Evolutionary conservation across 164 flowering plant genomes (phyloP), one percentile per base, ranked within the genome.

Genomic region (Vitis vinifera): DNA sequence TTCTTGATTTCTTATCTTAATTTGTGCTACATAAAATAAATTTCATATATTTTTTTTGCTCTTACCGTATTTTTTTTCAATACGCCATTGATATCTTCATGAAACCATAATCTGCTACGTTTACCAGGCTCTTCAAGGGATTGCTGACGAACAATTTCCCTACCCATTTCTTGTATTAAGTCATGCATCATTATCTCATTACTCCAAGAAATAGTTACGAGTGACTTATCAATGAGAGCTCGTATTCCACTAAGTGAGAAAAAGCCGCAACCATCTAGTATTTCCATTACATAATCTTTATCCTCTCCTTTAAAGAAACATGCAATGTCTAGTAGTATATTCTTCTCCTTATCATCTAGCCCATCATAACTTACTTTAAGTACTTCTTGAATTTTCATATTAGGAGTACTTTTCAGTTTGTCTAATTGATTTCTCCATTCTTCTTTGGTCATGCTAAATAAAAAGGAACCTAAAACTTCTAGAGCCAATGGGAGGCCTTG

Each of bases 151-250:
- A 74, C 76, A 74, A 75, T 52, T 7, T 58, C 16, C 53, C 62
- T 3, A 53, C 77, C 77, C 73, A 70, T 31, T 37, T 65, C 52
- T 44, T 69, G 73, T 50, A 75, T 4, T 37, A 67, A 57, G 16
- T 73, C 60, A 67, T 67, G 75, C 71, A 73, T 67, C 30, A 11
- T 0, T 3, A 73, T 3, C 15, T 12, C 12, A 11, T 55, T 23
- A 23, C 1, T 29, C 0, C 16, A 7, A 19, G 13, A 8, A 12
- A 47, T 8, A 48, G 29, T 67, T 23, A 73, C 9, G 10, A 73
- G 55, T 53, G 53, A 61, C 31, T 62, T 73, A 4, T 73, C 71
- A 16, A 61, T 47, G 8, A 73, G 56, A 2, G 9, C 17, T 2
- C 17, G 8, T 62, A 73, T 61, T 3, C 29, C 19, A 10, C 11